phyloP scores from a whole-genome alignment of 768 basidiomycete species.

The Russula griseocarnosa region DNA sequence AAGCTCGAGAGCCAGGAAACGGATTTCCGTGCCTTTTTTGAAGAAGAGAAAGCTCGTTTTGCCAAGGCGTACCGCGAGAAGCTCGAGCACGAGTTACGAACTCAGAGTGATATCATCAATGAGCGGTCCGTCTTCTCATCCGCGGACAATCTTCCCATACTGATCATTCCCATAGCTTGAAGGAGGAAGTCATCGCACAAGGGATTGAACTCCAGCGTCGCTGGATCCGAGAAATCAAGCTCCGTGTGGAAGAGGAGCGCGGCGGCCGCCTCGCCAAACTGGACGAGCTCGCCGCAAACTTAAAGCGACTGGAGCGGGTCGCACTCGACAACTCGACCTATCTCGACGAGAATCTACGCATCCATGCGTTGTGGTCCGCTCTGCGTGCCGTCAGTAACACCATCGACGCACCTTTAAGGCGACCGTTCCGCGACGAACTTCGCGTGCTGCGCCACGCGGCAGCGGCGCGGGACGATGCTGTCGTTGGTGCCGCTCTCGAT shows the following conservation, averaged over 20 bases:
- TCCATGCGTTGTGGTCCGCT: constrained; percentile 91
- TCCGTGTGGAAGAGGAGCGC: constrained; percentile 93
- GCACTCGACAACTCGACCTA: constrained; percentile 87
- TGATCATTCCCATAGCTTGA: constrained; percentile 51
- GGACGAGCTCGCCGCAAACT: constrained; percentile 82
- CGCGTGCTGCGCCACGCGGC: constrained; percentile 73
- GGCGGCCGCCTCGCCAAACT: constrained; percentile 93
- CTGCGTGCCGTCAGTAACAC: constrained; percentile 71
- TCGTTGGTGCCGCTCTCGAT: constrained; percentile 62
- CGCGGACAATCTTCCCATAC: background rate
- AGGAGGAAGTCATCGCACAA: constrained; percentile 92
- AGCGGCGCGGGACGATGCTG: constrained; percentile 64
- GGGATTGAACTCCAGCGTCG: constrained; percentile 95
- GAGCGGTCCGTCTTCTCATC: constrained; percentile 63
- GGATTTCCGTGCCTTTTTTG: constrained; percentile 75
- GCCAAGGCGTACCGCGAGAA: constrained; percentile 80
- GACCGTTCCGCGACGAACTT: constrained; percentile 88
- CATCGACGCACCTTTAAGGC: constrained; percentile 60
- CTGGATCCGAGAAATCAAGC: constrained; percentile 95
- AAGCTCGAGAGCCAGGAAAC: constrained; percentile 83
- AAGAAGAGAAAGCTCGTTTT: constrained; percentile 69
- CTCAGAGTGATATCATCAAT: constrained; percentile 90
- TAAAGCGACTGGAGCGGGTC: constrained; percentile 88
- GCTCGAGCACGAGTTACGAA: constrained; percentile 76
- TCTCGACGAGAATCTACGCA: constrained; percentile 88